Evolutionary conservation across 192 early-diverging fungal genomes (phyloP).

Genomic region (Linnemannia hyalina): DNA sequence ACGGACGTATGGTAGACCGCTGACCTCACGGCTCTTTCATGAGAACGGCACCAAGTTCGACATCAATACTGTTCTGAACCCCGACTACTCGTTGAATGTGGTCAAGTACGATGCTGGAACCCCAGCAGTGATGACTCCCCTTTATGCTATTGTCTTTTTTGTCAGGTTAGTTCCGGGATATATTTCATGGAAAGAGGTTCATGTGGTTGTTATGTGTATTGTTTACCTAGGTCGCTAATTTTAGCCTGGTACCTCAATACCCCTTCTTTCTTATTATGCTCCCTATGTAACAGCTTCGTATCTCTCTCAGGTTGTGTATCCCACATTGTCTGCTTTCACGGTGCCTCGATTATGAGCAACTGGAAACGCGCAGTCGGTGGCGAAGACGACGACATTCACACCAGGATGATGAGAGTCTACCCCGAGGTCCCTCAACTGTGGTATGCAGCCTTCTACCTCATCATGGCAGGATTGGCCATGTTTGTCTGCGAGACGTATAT

Average conservation of each 20-base stretch:
- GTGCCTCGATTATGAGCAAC: constrained; percentile 64
- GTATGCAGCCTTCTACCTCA: constrained; percentile 59
- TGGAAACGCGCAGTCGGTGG: constrained; percentile 4
- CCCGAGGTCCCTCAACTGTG: constrained; percentile 66
- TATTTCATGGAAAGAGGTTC: background rate
- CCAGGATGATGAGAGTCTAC: constrained; percentile 54
- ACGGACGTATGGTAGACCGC: constrained; percentile 2
- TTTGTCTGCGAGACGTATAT: constrained; percentile 32
- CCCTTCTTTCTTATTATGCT: constrained; percentile 4
- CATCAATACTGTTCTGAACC: constrained; percentile 53
- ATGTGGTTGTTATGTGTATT: background rate
- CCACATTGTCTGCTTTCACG: constrained; percentile 73
- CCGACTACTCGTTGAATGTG: constrained; percentile 22
- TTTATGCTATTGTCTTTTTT: constrained; percentile 58
- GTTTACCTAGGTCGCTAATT: background rate
- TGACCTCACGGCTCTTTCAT: background rate
- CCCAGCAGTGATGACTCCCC: constrained; percentile 61
- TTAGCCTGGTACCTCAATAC: background rate
- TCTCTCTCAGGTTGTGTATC: constrained; percentile 60
- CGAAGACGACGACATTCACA: constrained; percentile 47
- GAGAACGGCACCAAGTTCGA: constrained; percentile 6
- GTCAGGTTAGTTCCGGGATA: background rate
- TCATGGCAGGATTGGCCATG: constrained; percentile 55
- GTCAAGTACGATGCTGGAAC: constrained; percentile 51
- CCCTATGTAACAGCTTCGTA: constrained; percentile 57